Conservation (phyloP, 2,329 filamentous ascomycete genomes). For the Chalaropsis thielavioides region DNA sequence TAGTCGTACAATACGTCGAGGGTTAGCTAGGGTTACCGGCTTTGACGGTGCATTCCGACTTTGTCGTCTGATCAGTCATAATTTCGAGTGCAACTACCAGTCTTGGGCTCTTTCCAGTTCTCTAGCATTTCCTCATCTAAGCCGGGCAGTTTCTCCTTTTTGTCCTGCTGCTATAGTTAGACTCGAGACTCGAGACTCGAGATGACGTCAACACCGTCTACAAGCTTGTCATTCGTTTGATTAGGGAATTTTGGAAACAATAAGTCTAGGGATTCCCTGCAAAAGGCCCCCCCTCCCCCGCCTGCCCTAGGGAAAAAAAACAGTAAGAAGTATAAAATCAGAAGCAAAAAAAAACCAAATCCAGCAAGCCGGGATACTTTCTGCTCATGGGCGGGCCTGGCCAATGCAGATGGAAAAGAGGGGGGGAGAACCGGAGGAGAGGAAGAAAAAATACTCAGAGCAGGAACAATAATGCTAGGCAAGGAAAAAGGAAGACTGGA, state of each 20-base stretch:
- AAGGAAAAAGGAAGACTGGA: neutral
- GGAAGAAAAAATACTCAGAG: neutral
- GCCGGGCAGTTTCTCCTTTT: neutral
- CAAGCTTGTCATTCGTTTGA: neutral
- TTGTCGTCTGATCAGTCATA: neutral
- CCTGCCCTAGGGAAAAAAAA: neutral
- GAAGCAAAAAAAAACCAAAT: neutral
- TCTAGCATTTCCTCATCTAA: no score
- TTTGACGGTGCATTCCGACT: neutral
- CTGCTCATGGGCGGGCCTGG: neutral
- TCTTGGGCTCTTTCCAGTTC: no score
- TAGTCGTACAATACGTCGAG: neutral
- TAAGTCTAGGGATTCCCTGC: neutral
- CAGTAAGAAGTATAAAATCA: neutral
- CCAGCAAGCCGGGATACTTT: neutral
- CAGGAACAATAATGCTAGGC: no score
- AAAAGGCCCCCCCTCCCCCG: no score
- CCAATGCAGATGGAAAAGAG: neutral
- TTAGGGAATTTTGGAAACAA: neutral
- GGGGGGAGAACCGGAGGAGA: neutral
- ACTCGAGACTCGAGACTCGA: neutral
- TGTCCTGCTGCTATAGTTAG: neutral
- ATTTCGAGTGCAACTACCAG: no score
- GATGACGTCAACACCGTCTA: slow-evolving; percentile 9
- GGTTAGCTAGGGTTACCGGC: neutral